A percentile compares a stretch with the other conserved stretches of the same genome.
phyloP scores from a whole-genome alignment of 306 rosid genomes.

The Pueraria montana region DNA sequence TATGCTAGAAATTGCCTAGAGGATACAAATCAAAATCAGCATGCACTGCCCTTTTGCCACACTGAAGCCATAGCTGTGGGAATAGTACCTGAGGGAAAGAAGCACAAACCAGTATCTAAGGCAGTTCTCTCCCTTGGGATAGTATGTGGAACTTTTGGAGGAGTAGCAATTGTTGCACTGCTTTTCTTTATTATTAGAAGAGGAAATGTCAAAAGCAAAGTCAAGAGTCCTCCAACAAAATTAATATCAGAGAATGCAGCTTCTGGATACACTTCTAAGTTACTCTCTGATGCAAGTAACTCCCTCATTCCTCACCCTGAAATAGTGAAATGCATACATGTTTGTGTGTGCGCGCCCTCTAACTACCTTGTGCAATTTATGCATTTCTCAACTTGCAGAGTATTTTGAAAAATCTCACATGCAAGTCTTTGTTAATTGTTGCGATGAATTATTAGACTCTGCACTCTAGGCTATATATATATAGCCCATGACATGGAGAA shows the following conservation, averaged over 20 bases:
- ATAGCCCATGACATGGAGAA: not conserved
- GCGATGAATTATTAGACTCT: slow-evolving; percentile 12
- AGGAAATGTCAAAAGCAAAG: slow-evolving; percentile 43
- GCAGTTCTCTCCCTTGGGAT: slow-evolving; percentile 55
- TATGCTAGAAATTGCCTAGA: slow-evolving; percentile 76
- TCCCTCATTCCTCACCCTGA: slow-evolving; percentile 40
- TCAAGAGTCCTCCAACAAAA: slow-evolving; percentile 67
- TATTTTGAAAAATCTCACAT: slow-evolving; percentile 3
- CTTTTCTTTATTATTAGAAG: slow-evolving; percentile 63
- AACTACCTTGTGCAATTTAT: not conserved
- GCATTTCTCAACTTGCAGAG: slow-evolving; percentile 22
- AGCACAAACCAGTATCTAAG: slow-evolving; percentile 60
- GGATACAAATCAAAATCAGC: slow-evolving; percentile 64
- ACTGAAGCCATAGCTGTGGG: slow-evolving; percentile 97
- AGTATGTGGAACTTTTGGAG: slow-evolving; percentile 68
- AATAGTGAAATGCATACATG: not conserved
- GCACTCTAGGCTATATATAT: slow-evolving; percentile 7
- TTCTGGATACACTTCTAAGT: slow-evolving; percentile 74
- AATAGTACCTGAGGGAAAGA: slow-evolving; percentile 67
- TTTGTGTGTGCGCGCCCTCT: not conserved
- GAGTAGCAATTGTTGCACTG: slow-evolving; percentile 53
- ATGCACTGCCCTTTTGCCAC: slow-evolving; percentile 66
- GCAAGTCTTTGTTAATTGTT: slow-evolving; percentile 6
- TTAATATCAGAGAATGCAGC: slow-evolving; percentile 74
- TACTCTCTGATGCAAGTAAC: slow-evolving; percentile 80